phyloP scores from a whole-genome alignment of 176 grass and related monocot species.

The Metroxylon sagu region DNA sequence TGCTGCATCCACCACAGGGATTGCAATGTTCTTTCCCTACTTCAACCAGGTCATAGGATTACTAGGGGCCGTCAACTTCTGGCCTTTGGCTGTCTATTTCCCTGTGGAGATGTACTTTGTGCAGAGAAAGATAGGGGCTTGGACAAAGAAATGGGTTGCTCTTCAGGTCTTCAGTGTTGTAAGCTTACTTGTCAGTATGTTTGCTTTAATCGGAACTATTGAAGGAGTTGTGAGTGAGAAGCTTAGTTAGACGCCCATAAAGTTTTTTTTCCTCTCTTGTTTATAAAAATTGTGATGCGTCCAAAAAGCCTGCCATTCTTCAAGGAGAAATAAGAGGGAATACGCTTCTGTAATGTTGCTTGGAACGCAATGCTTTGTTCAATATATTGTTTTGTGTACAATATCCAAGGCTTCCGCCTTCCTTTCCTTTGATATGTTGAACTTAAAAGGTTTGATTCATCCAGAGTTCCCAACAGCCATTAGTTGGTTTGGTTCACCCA shows the following conservation, averaged over 20 bases:
- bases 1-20: slow-evolving; percentile 45
- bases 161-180: slow-evolving; percentile 33
- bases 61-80: slow-evolving; percentile 60
- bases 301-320: too few relatives aligned
- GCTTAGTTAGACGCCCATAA: not conserved
- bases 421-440: too few relatives aligned
- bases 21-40: slow-evolving; percentile 69
- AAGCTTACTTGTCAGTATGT: slow-evolving; percentile 34
- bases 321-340: too few relatives aligned
- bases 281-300: too few relatives aligned
- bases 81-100: slow-evolving; percentile 61
- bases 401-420: too few relatives aligned
- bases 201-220: slow-evolving; percentile 59
- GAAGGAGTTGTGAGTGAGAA: slow-evolving; percentile 39
- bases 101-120: slow-evolving; percentile 81
- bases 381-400: too few relatives aligned
- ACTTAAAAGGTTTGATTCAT: too few relatives aligned
- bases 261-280: too few relatives aligned
- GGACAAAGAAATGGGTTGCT: slow-evolving; percentile 44
- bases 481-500: too few relatives aligned
- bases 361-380: too few relatives aligned
- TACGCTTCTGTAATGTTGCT: too few relatives aligned
- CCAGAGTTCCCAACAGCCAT: too few relatives aligned
- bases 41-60: slow-evolving; percentile 74
- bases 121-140: slow-evolving; percentile 40